Evolutionary conservation across 257 asterid species (phyloP).

Genomic region (Przewalskia tangutica): DNA sequence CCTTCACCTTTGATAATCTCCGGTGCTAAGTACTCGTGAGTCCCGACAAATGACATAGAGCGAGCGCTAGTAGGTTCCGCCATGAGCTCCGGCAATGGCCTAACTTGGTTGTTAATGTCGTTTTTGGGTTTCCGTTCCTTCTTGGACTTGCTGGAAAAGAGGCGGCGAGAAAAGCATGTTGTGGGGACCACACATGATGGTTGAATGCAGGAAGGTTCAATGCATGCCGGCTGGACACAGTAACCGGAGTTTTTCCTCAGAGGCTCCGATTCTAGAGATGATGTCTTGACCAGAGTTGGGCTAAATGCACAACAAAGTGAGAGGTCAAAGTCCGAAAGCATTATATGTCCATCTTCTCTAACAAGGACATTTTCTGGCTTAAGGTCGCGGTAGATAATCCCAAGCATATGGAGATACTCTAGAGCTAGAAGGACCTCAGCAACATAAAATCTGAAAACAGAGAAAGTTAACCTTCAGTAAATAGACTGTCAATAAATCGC

Average conservation of each 20-base stretch:
- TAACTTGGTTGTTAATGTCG: conserved; percentile 25
- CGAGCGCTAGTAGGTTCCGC: conserved; percentile 41
- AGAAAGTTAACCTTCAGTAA: background rate
- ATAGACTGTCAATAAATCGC: background rate
- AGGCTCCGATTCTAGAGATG: conserved; percentile 18
- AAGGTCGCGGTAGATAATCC: conserved; percentile 30
- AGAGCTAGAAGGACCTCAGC: conserved; percentile 30
- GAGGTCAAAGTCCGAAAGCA: conserved; percentile 31
- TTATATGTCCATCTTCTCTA: conserved; percentile 32
- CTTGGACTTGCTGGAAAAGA: conserved; percentile 24
- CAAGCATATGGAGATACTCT: conserved; percentile 32
- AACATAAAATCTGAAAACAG: conserved; percentile 22
- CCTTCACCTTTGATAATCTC: conserved; percentile 42
- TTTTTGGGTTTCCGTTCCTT: conserved; percentile 24
- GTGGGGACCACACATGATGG: conserved; percentile 29
- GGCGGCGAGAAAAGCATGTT: conserved; percentile 30
- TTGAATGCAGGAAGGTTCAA: conserved; percentile 27
- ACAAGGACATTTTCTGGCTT: conserved; percentile 33
- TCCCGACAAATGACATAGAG: conserved; percentile 38
- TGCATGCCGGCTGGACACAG: conserved; percentile 29
- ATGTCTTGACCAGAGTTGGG: conserved; percentile 21
- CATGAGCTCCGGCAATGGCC: conserved; percentile 32
- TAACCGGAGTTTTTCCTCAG: conserved; percentile 18
- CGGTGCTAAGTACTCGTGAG: conserved; percentile 37
- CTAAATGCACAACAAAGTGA: conserved; percentile 30